phyloP scores from a whole-genome alignment of 2,329 filamentous ascomycete species.

The Penicillium digitatum region DNA sequence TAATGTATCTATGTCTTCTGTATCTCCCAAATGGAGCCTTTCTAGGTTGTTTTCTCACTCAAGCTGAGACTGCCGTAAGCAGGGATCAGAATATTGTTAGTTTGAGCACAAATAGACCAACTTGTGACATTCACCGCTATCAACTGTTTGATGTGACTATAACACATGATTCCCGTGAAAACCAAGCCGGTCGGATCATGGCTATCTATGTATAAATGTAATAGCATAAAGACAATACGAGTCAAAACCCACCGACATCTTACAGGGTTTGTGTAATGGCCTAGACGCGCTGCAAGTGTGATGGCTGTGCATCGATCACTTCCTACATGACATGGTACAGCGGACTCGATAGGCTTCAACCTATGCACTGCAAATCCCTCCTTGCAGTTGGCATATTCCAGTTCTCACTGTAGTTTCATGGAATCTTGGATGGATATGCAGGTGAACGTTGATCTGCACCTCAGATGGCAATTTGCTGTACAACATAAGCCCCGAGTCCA shows the following conservation, averaged over 20 bases:
- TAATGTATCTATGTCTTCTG: not conserved
- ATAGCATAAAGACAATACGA: not conserved
- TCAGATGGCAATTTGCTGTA: not conserved
- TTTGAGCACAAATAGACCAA: not conserved
- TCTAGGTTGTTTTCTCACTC: not conserved
- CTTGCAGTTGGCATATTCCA: conserved; percentile 1
- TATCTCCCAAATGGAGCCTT: too few relatives aligned
- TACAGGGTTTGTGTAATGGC: conserved; percentile 11
- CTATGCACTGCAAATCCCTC: not conserved
- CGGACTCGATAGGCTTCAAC: conserved; percentile 3
- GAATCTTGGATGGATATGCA: not conserved
- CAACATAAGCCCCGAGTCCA: not conserved
- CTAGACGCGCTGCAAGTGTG: conserved; percentile 10
- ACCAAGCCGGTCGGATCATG: not conserved
- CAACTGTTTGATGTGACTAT: not conserved
- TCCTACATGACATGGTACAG: conserved; percentile 6
- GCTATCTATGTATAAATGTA: not conserved
- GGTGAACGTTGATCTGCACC: not conserved
- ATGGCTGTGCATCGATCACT: conserved; percentile 5
- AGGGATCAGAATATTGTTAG: not conserved
- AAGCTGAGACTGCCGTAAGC: not conserved
- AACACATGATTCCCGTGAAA: not conserved
- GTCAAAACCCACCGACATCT: not conserved
- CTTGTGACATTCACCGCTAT: not conserved
- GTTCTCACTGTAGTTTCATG: not conserved